A percentile compares a stretch with the other conserved stretches of the same genome.
Evolutionary conservation across 2,329 filamentous ascomycete species (phyloP).

Genomic region (Sclerotinia subarctica): DNA sequence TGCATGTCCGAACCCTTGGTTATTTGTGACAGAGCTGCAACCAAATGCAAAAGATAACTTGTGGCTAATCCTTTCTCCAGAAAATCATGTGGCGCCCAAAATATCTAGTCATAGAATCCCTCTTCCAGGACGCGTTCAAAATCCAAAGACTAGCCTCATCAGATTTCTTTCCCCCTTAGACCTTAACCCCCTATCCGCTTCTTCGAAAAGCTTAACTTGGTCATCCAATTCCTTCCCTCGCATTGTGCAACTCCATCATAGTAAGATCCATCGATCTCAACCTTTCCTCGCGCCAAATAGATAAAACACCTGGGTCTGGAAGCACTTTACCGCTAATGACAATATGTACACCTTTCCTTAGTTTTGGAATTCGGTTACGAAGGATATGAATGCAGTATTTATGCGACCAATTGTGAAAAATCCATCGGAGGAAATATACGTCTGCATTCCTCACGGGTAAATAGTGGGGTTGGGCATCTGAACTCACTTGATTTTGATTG

Average conservation of each 20-base stretch:
- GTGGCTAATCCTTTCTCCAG: neutral
- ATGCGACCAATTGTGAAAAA: constrained; percentile 50
- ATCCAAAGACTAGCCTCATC: constrained; percentile 4
- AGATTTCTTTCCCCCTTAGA: constrained; percentile 3
- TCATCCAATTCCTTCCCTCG: constrained; percentile 37
- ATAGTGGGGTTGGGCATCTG: too few species aligned
- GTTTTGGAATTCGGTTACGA: constrained; percentile 41
- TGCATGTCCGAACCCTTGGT: too few species aligned
- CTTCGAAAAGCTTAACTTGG: constrained; percentile 36
- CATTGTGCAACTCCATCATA: constrained; percentile 39
- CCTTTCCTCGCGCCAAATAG: constrained; percentile 11
- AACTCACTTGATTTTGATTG: too few species aligned
- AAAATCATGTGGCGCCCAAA: neutral
- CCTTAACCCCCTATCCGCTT: constrained; percentile 30
- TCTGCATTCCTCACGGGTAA: constrained; percentile 37
- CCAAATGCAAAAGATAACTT: neutral
- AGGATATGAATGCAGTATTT: constrained; percentile 41
- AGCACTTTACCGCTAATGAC: constrained; percentile 21
- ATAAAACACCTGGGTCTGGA: constrained; percentile 9
- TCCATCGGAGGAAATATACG: constrained; percentile 46
- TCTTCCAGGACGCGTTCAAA: constrained; percentile 4
- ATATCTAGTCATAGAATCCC: neutral
- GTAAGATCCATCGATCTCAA: constrained; percentile 35
- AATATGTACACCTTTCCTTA: constrained; percentile 43
- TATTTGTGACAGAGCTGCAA: too few species aligned